A percentile compares a stretch with the other conserved stretches of the same genome.
Conservation (phyloP, 306 rosid genomes). For the Cucurbita argyrosperma region DNA sequence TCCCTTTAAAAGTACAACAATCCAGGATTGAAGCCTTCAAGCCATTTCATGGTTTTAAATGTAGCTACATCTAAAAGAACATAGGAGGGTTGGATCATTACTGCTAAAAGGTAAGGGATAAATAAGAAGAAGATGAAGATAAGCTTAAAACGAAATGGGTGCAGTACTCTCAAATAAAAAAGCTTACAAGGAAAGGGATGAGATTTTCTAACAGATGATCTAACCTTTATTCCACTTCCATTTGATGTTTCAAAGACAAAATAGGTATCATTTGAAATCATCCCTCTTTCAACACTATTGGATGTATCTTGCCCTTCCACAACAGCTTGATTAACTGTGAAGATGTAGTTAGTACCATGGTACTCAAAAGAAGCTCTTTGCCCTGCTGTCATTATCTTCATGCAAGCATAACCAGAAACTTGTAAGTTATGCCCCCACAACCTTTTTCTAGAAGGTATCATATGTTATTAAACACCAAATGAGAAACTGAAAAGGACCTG, state of each 20-base stretch:
- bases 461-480: not conserved
- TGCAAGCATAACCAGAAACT: slow-evolving; percentile 2
- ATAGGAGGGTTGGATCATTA: not conserved
- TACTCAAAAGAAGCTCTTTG: slow-evolving; percentile 76
- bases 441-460: not conserved
- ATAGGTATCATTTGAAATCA: slow-evolving; percentile 69
- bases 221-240: slow-evolving; percentile 86
- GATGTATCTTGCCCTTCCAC: slow-evolving; percentile 59
- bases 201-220: not conserved
- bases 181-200: slow-evolving; percentile 1
- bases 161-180: not conserved
- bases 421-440: not conserved
- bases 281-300: slow-evolving; percentile 61
- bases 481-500: not conserved
- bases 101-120: not conserved
- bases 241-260: slow-evolving; percentile 65
- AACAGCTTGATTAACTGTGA: slow-evolving; percentile 56
- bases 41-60: not conserved
- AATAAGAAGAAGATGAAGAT: slow-evolving; percentile 1
- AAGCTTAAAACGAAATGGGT: slow-evolving; percentile 2
- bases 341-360: slow-evolving; percentile 69
- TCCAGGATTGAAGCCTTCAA: not conserved
- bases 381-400: slow-evolving; percentile 81
- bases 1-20: not conserved
- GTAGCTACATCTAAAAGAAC: not conserved